Evolutionary conservation across 176 grass and related monocot genomes (phyloP).

Genomic region (Carex scoparia): DNA sequence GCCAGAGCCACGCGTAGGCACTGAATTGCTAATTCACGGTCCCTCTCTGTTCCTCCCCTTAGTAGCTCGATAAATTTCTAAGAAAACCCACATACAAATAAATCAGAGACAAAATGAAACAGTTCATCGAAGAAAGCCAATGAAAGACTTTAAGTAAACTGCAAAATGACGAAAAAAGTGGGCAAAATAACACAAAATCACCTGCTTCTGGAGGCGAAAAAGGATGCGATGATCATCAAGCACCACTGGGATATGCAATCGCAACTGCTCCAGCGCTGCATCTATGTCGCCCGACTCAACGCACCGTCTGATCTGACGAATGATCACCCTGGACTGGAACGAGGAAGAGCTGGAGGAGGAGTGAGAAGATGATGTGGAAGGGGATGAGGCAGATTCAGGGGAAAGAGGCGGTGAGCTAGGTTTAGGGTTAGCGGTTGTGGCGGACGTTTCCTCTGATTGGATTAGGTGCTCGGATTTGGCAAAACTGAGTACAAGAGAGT

Average conservation of each 20-base stretch:
- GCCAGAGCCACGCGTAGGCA: slow-evolving; percentile 75
- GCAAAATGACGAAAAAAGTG: not conserved
- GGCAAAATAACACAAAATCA: not conserved
- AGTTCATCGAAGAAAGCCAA: not conserved
- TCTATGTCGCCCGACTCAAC: slow-evolving; percentile 78
- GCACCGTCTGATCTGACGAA: slow-evolving; percentile 42
- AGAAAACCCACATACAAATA: not conserved
- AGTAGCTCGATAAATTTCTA: slow-evolving; percentile 96
- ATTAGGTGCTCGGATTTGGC: slow-evolving; percentile 66
- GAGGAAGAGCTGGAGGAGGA: slow-evolving; percentile 33
- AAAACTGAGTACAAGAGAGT: slow-evolving; percentile 57
- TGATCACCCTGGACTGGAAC: slow-evolving; percentile 54
- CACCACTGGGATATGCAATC: slow-evolving; percentile 48
- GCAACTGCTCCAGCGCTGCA: slow-evolving; percentile 61
- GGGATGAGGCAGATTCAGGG: slow-evolving; percentile 29
- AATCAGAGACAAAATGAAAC: not conserved
- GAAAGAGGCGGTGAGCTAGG: slow-evolving; percentile 38
- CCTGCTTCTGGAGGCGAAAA: slow-evolving; percentile 94
- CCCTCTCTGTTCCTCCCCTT: slow-evolving; percentile 63
- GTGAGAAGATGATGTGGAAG: slow-evolving; percentile 24
- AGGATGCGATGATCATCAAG: slow-evolving; percentile 81
- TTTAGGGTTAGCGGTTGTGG: slow-evolving; percentile 17
- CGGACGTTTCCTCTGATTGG: slow-evolving; percentile 9
- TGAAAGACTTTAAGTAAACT: not conserved
- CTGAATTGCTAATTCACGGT: slow-evolving; percentile 55